These are phyloP conservation scores for Pittosporum tobira DNA, from an alignment of 129 eudicot species.

Conservation along the genomic window DNA sequence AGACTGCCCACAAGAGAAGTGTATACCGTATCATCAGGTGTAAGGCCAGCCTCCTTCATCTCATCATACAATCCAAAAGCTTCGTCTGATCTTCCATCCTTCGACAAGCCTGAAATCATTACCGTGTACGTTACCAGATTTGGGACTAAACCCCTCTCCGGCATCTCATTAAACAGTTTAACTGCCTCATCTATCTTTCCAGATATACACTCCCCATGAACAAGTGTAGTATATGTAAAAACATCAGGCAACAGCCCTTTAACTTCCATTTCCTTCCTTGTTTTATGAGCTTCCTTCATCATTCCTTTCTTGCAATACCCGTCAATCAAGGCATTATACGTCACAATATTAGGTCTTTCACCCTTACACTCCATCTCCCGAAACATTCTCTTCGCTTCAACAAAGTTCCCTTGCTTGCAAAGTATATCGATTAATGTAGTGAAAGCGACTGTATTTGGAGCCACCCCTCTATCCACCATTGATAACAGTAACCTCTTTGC, in stretches of 20 bases:
- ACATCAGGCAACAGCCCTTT: conserved; percentile 59
- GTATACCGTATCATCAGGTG: conserved; percentile 60
- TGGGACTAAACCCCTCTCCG: conserved; percentile 32
- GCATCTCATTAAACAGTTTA: conserved; percentile 55
- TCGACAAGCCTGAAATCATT: conserved; percentile 70
- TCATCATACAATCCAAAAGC: conserved; percentile 72
- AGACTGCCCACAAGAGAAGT: conserved; percentile 78
- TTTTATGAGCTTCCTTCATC: conserved; percentile 53
- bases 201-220: conserved; percentile 69
- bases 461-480: conserved; percentile 60
- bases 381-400: conserved; percentile 43
- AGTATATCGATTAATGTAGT: conserved; percentile 57
- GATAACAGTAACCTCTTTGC: conserved; percentile 51
- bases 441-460: conserved; percentile 34
- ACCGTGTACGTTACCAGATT: conserved; percentile 52
- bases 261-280: conserved; percentile 50
- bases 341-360: conserved; percentile 42
- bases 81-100: conserved; percentile 67
- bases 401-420: conserved; percentile 65
- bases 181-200: conserved; percentile 64
- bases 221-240: conserved; percentile 58
- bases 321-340: conserved; percentile 64
- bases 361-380: conserved; percentile 60
- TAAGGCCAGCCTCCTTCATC: conserved; percentile 65
- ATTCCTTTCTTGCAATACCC: conserved; percentile 64